These are phyloP conservation scores for Physaria fendleri DNA, from an alignment of 345 rosid species.

Conservation along the genomic window DNA sequence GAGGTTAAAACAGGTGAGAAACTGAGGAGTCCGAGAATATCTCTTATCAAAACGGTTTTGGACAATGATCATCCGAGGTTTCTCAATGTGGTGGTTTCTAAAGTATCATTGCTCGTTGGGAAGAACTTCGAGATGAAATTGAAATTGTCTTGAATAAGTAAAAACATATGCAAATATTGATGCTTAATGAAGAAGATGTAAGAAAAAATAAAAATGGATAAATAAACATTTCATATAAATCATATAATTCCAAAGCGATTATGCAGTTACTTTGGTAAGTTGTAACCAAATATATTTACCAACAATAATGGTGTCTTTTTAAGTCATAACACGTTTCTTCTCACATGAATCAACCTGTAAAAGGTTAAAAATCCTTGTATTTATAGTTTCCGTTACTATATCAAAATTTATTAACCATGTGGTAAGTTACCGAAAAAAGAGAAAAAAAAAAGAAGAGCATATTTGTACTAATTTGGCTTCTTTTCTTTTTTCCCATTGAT, in stretches of 20 bases:
- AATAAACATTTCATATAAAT: background rate
- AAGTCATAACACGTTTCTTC: too few species aligned
- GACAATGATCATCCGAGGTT: conserved; percentile 20
- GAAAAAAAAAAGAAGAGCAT: background rate
- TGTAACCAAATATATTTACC: background rate
- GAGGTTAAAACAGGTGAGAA: conserved; percentile 16
- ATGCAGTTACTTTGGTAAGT: background rate
- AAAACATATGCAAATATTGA: background rate
- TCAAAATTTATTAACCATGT: too few species aligned
- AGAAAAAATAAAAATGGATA: background rate
- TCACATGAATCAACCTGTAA: too few species aligned
- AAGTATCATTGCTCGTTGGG: conserved; percentile 32
- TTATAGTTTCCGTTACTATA: background rate
- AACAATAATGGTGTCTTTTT: too few species aligned
- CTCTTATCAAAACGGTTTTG: conserved; percentile 14
- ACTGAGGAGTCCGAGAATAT: background rate
- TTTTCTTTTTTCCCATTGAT: background rate
- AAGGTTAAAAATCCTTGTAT: background rate
- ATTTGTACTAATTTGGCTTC: background rate
- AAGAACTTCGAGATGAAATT: conserved; percentile 40
- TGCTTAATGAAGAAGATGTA: conserved; percentile 7
- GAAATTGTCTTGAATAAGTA: conserved; percentile 5
- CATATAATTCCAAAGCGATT: background rate
- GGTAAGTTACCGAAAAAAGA: background rate
- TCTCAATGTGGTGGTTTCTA: conserved; percentile 28